Base-by-base conservation (phyloP, 1,139 yeast genomes). In the Yamadazyma mexicana region DNA sequence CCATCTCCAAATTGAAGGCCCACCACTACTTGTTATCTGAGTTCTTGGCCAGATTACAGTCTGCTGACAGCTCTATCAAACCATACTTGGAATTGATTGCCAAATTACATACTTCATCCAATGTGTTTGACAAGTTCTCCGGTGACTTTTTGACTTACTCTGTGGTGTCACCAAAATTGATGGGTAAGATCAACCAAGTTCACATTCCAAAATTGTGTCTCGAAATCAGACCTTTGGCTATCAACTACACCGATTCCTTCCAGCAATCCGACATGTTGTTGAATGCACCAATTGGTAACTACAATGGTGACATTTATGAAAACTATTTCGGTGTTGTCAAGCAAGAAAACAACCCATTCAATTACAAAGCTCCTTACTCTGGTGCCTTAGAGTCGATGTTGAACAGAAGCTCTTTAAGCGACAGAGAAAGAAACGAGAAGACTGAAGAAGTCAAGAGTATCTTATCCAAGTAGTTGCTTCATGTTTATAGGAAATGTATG, bases 241-340 rank as follows among this genome's bases (percentile, higher is more conserved):
- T 88, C 58, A 87, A 87, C 15, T 73, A 87, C 52, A 86, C 95
- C n/a, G 98, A 91, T 64, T 77, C 96, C 5, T 91, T 91, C 76
- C 83, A 84, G 66, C 75, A 85, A 56, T 79, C 91, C 27, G 97
- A 91, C 64, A 86, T 79, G 68, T 77, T 85, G 66, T 76, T 91
- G 59, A 87, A 89, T 66, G 79, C 97, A 2, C 83, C 96, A 25
- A 76, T 91, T 47, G 98, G 97, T 46, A 75, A 73, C 54, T 85
- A 77, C 63, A 82, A 87, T 55, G 98, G 98, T 50, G 85, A 89
- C 60, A 82, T 87, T 41, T 91, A 89, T 69, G 83, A 82, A 61
- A 81, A 87, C 63, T 89, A 89, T 62, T 80, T 79, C 58, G 59
- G 55, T 29, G 62, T 62, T 38, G 79, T 78, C 45, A 77, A 77